Base-by-base conservation (phyloP, 2,329 filamentous ascomycete genomes). In the Aspergillus vadensis region DNA sequence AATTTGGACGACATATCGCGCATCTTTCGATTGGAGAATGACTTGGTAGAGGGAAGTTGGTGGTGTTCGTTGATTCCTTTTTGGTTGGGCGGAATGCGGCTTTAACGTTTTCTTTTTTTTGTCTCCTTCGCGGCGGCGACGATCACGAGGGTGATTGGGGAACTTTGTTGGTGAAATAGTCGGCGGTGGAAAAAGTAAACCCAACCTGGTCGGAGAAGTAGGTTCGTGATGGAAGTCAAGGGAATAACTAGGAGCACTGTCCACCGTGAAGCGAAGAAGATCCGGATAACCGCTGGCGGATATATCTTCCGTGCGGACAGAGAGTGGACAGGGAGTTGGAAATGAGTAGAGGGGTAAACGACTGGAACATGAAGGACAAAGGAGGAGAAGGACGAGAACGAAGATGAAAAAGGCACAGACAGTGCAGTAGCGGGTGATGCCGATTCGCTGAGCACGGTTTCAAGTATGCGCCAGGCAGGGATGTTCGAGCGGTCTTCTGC, bases 1-100 rank as follows among this genome's bases (percentile, higher is more conserved):
- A 80, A 80, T 62, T 73, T 78, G 62, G 77, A 79, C 17, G 76
- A 65, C 65, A 75, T 77, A 58, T 73, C 74, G 55, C 67, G 69
- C 70, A 74, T 64, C 53, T 61, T 59, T 47, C n/a, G n/a, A 25
- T 36, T 32, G n/a, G 19, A 2, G 21, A 21, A 4, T 47, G n/a
- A 30, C 15, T 49, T 14, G 32, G 32, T 36, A 36, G 32, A 36
- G 32, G 4, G 12, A 32, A n/a, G 9, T 12, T 23, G 39, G 30
- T 21, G 52, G 4, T 19, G 47, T 27, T 19, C 4, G 47, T 15
- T 12, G 47, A 50, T 50, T 36, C 32, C 15, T 36, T 32, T 27
- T n/a, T 27, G 30, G n/a, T 30, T 27, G 47, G 47, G 25, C 9
- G 14, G 23, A 50, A 32, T 32, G 30, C 30, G 30, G 30, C 30